Evolutionary conservation across 768 basidiomycete genomes (phyloP), one percentile per base, ranked within the genome.

Genomic region (Gloeostereum incarnatum): DNA sequence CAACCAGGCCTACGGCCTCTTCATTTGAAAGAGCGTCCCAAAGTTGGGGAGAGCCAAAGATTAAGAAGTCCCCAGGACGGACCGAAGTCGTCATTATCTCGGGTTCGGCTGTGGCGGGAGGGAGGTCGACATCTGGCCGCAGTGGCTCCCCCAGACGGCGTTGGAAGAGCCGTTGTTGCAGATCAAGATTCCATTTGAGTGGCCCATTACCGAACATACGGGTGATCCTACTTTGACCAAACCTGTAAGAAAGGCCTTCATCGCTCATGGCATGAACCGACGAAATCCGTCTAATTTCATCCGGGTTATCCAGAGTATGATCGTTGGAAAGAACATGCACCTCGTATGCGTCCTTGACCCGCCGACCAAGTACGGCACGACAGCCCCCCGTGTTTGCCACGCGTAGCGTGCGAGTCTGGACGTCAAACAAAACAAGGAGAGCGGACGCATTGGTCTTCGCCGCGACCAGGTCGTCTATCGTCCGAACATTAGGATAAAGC

Each of bases 1-100:
- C 75, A 14, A 75, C 65, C 14, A 77, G 60, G 0, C 68, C 71
- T 26, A 76, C 71, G 2, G 65, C 69, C 46, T 78, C 75, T 42
- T 72, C 65, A 51, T 66, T 70, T 19, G 68, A 65, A 38, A 79
- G 56, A 33, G 62, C 61, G 31, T 78, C 69, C 63, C 67, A 75
- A 6, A 79, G 53, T 5, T 73, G 75, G 43, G 66, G 64, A 1
- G 68, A 66, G 0, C 63, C 71, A 50, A 79, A 46, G 22, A 78
- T 66, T 33, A 79, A 48, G 49, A 78, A 77, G 45, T 71, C 72
- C 20, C 66, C 68, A 1, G 65, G 61, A 33, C 61, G 48, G 13
- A 71, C 51, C 27, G 60, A 50, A 19, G 61, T 56, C 2, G 61
- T 59, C n/a, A 61, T 69, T 22, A 75, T 60, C 34, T 66, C 69